These are phyloP conservation scores for Gnomoniopsis smithogilvyi DNA, from an alignment of 2,329 filamentous ascomycete genomes.

Conservation along the genomic window DNA sequence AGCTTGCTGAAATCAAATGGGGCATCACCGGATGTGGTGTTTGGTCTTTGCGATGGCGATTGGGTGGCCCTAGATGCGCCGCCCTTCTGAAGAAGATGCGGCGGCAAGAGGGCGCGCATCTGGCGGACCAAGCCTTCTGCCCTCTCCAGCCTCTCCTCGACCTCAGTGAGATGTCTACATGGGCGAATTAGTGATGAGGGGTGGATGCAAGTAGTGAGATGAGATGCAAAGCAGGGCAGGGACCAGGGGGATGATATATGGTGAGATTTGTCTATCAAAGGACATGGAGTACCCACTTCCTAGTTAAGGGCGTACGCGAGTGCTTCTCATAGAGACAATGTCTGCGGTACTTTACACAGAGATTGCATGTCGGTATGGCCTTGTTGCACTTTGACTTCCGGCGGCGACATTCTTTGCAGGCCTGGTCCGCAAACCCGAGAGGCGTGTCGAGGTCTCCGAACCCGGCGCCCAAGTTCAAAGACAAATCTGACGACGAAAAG, in stretches of 20 bases:
- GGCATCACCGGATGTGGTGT: conserved; percentile 10
- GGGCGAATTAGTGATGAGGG: conserved; percentile 12
- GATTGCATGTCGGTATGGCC: conserved; percentile 33
- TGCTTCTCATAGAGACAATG: conserved; percentile 48
- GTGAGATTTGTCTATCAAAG: not conserved
- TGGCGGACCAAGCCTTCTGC: conserved; percentile 30
- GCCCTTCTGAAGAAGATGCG: conserved; percentile 20
- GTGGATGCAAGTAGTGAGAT: not conserved
- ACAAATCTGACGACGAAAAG: conserved; percentile 4
- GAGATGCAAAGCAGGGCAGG: not conserved
- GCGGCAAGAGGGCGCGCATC: conserved; percentile 27
- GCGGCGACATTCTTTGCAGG: conserved; percentile 38
- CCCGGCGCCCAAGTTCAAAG: conserved; percentile 16
- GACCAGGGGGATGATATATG: not conserved
- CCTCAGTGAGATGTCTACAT: conserved; percentile 37
- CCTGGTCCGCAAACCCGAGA: conserved; percentile 28
- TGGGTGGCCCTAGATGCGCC: conserved; percentile 11
- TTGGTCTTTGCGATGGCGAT: conserved; percentile 7
- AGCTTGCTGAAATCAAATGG: conserved; percentile 18
- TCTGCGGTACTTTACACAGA: conserved; percentile 40
- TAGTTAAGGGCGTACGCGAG: conserved; percentile 43
- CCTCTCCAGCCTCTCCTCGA: conserved; percentile 38
- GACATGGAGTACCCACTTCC: conserved; percentile 32
- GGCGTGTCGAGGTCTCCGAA: conserved; percentile 18
- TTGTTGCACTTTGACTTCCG: conserved; percentile 38